These are phyloP conservation scores for Talaromyces funiculosus DNA, from an alignment of 2,329 filamentous ascomycete species.

Conservation along the genomic window DNA sequence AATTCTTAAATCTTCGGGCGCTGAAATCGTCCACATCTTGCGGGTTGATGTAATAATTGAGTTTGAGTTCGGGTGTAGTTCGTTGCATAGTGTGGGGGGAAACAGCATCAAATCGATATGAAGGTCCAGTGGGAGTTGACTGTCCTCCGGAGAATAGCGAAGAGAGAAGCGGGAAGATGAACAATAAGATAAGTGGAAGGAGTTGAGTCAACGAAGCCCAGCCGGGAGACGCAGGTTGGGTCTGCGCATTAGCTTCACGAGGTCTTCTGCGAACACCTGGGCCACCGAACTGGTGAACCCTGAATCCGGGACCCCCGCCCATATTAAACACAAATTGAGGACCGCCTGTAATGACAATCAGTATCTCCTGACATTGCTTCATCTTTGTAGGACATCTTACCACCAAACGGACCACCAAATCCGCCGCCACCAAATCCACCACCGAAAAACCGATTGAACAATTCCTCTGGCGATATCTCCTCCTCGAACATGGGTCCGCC, in stretches of 20 bases:
- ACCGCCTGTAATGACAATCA: slow-evolving; percentile 45
- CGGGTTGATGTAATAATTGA: slow-evolving; percentile 83
- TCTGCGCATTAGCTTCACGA: slow-evolving; percentile 54
- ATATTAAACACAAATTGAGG: slow-evolving; percentile 95
- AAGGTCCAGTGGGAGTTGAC: slow-evolving; percentile 55
- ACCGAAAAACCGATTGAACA: slow-evolving; percentile 96
- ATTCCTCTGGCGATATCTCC: slow-evolving; percentile 90
- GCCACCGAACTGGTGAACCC: slow-evolving; percentile 94
- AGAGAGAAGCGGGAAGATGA: slow-evolving; percentile 76
- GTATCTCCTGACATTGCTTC: neutral
- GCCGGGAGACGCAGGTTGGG: slow-evolving; percentile 41
- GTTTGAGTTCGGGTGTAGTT: slow-evolving; percentile 61
- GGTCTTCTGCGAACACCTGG: slow-evolving; percentile 69
- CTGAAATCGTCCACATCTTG: slow-evolving; percentile 66
- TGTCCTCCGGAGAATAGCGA: slow-evolving; percentile 62
- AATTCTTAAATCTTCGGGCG: slow-evolving; percentile 60
- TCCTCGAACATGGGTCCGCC: slow-evolving; percentile 69
- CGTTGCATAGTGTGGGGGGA: slow-evolving; percentile 70
- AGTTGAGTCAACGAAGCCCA: slow-evolving; percentile 62
- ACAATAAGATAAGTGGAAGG: slow-evolving; percentile 81
- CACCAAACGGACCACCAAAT: slow-evolving; percentile 64
- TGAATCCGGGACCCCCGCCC: slow-evolving; percentile 81
- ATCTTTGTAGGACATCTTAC: slow-evolving; percentile 38
- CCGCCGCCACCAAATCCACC: slow-evolving; percentile 51
- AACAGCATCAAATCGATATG: slow-evolving; percentile 69